These are phyloP conservation scores for Aspergillus eucalypticola DNA, from an alignment of 2,329 filamentous ascomycete species.

Conservation along the genomic window DNA sequence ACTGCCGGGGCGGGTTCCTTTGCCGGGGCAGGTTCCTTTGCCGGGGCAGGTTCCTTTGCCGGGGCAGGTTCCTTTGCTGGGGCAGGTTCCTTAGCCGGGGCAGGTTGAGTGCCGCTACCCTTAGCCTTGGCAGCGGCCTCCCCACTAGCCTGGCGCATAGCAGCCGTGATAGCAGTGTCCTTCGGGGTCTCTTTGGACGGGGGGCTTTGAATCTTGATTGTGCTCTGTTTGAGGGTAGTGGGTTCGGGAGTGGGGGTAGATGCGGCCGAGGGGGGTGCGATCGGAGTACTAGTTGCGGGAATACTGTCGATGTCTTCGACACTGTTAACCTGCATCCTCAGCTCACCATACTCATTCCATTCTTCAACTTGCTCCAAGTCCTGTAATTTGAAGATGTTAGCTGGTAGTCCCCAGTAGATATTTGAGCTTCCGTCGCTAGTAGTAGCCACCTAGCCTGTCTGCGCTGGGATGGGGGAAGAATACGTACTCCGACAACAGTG, in stretches of 20 bases:
- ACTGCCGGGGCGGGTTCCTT: conserved; percentile 4
- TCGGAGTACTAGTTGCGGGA: conserved; percentile 31
- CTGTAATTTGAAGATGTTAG: conserved; percentile 49
- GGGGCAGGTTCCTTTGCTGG: conserved; percentile 4
- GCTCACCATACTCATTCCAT: conserved; percentile 98
- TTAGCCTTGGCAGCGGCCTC: conserved; percentile 43
- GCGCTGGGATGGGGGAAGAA: not conserved
- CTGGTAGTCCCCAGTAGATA: not conserved
- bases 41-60: conserved; percentile 12
- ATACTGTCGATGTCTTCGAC: conserved; percentile 37
- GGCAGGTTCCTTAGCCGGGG: not conserved
- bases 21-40: conserved; percentile 6
- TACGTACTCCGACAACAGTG: conserved; percentile 76
- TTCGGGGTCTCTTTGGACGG: conserved; percentile 39
- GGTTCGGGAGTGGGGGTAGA: conserved; percentile 26
- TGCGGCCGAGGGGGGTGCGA: conserved; percentile 27
- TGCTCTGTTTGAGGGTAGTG: conserved; percentile 33
- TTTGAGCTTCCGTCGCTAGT: not conserved
- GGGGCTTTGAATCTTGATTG: conserved; percentile 45
- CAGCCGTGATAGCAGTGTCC: conserved; percentile 40
- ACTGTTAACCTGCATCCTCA: conserved; percentile 74
- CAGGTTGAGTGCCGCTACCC: conserved; percentile 20
- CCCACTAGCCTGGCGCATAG: conserved; percentile 47
- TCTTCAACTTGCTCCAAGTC: conserved; percentile 94
- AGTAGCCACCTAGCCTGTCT: not conserved